phyloP scores from a whole-genome alignment of 768 basidiomycete genomes.

The Suillus weaverae region DNA sequence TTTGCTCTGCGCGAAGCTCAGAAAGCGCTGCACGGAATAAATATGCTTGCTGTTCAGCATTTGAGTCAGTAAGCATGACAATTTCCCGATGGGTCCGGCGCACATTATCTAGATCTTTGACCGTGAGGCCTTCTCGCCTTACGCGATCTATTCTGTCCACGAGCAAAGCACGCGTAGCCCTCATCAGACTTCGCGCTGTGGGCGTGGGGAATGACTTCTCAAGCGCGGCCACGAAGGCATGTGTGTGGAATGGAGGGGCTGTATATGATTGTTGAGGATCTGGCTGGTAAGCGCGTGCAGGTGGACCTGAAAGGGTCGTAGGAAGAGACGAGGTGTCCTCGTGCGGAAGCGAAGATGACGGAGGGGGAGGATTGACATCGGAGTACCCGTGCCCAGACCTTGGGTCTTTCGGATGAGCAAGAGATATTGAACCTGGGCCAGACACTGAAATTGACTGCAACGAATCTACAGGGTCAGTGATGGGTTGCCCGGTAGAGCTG shows the following conservation, averaged over 20 bases:
- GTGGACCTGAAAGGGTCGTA: slow-evolving; percentile 14
- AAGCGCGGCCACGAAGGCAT: slow-evolving; percentile 69
- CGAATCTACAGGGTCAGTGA: slow-evolving; percentile 9
- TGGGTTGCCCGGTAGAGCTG: not conserved
- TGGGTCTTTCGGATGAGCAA: slow-evolving; percentile 20
- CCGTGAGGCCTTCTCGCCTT: slow-evolving; percentile 65
- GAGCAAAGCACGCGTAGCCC: slow-evolving; percentile 76
- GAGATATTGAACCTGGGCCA: slow-evolving; percentile 11
- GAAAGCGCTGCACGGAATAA: slow-evolving; percentile 91
- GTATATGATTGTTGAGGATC: slow-evolving; percentile 40
- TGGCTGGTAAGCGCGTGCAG: slow-evolving; percentile 5
- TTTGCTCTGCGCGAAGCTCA: slow-evolving; percentile 84
- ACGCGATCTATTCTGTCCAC: slow-evolving; percentile 76
- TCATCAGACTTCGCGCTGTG: slow-evolving; percentile 79
- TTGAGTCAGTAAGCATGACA: slow-evolving; percentile 2
- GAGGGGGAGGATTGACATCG: slow-evolving; percentile 1
- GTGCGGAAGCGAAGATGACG: slow-evolving; percentile 1
- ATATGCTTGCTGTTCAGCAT: slow-evolving; percentile 77
- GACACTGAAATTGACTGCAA: slow-evolving; percentile 3
- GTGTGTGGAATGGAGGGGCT: slow-evolving; percentile 81
- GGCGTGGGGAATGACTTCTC: slow-evolving; percentile 74
- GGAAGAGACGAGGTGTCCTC: slow-evolving; percentile 14
- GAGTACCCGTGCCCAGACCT: slow-evolving; percentile 13
- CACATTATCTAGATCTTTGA: slow-evolving; percentile 83
- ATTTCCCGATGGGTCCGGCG: slow-evolving; percentile 25